Conservation (phyloP, 345 rosid genomes). For the Salix purpurea region DNA sequence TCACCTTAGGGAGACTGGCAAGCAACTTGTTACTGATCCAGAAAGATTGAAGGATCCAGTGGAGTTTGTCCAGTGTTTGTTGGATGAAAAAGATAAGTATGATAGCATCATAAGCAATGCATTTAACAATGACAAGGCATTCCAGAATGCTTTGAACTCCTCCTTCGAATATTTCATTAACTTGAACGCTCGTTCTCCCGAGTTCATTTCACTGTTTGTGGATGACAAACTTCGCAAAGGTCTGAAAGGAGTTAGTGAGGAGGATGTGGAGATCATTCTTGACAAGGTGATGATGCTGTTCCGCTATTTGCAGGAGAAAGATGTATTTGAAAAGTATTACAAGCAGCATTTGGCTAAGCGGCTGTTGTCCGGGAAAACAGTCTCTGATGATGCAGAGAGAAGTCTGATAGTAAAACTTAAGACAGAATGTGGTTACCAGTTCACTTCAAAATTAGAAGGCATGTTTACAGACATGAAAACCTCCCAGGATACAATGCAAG, state of each 20-base stretch:
- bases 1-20: constrained; percentile 90
- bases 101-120: constrained; percentile 67
- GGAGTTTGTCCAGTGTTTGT: constrained; percentile 86
- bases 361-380: constrained; percentile 86
- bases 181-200: constrained; percentile 89
- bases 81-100: constrained; percentile 89
- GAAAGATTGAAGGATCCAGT: constrained; percentile 91
- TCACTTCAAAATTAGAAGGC: constrained; percentile 95
- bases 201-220: constrained; percentile 87
- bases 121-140: constrained; percentile 80
- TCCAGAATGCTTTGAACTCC: constrained; percentile 91
- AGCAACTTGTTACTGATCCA: constrained; percentile 85
- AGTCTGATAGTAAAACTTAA: constrained; percentile 93
- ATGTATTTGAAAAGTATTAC: constrained; percentile 93
- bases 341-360: constrained; percentile 98
- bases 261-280: constrained; percentile 83
- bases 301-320: constrained; percentile 98
- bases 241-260: constrained; percentile 82
- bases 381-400: constrained; percentile 93
- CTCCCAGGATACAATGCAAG: constrained; percentile 90
- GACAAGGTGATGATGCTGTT: constrained; percentile 99
- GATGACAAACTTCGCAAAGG: constrained; percentile 96
- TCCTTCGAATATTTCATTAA: constrained; percentile 92
- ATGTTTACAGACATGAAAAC: constrained; percentile 99
- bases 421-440: constrained; percentile 96